A percentile compares a stretch with the other conserved stretches of the same genome.
phyloP scores from a whole-genome alignment of 106 monocot genomes.

The Acorus gramineus region DNA sequence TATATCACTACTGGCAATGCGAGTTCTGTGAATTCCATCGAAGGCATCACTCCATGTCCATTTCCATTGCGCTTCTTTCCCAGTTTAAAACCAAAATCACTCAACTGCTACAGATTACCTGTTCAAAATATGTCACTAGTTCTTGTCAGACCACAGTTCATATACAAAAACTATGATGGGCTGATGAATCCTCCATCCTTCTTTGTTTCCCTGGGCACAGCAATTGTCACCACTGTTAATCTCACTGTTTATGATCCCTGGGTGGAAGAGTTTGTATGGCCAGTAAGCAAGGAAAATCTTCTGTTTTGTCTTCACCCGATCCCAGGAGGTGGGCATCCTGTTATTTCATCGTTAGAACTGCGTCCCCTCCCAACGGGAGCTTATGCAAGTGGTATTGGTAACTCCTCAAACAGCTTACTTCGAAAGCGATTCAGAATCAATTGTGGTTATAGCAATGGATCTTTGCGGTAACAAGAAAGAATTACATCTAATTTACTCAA shows the following conservation, averaged over 20 bases:
- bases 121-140: constrained; percentile 3
- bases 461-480: constrained; percentile 21
- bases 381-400: constrained; percentile 10
- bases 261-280: constrained; percentile 39
- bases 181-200: constrained; percentile 24
- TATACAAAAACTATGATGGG: constrained; percentile 35
- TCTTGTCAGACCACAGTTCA: constrained; percentile 26
- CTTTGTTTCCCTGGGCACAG: constrained; percentile 26
- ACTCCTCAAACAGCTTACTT: constrained; percentile 9
- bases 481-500: neutral
- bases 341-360: constrained; percentile 42
- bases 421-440: constrained; percentile 37
- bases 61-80: constrained; percentile 32
- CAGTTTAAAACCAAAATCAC: neutral
- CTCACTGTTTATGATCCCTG: constrained; percentile 27
- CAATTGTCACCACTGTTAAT: constrained; percentile 23
- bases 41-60: neutral
- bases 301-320: constrained; percentile 27
- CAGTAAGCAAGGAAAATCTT: constrained; percentile 8
- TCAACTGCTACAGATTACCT: constrained; percentile 28
- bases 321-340: constrained; percentile 21
- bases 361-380: constrained; percentile 35
- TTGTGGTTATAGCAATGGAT: constrained; percentile 24
- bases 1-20: constrained; percentile 28
- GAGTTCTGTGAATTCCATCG: neutral